These are phyloP conservation scores for Acanthamoeba royreba DNA, from an alignment of 208 protist species.

Conservation along the genomic window DNA sequence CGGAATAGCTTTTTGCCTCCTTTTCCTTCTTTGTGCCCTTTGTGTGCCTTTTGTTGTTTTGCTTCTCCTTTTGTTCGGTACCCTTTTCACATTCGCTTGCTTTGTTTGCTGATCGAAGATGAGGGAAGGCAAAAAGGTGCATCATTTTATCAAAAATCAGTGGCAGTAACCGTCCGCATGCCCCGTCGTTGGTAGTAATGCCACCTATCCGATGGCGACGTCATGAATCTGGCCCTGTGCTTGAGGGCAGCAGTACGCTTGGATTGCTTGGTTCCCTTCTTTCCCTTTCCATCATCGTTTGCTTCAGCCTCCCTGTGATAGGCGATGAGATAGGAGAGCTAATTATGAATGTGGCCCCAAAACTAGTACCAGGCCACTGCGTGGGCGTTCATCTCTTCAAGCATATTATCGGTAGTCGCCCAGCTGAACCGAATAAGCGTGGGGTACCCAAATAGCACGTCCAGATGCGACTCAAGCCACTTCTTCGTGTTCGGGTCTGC, in stretches of 20 bases:
- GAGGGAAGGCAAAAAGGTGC: not conserved
- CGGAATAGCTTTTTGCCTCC: not conserved
- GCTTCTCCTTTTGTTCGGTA: no score
- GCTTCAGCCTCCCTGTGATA: not conserved
- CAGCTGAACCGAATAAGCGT: slow-evolving; percentile 77
- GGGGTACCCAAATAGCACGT: slow-evolving; percentile 80
- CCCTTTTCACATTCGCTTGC: no score
- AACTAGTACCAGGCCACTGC: not conserved
- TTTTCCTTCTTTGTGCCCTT: not conserved
- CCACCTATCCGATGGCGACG: not conserved
- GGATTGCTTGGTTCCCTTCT: not conserved
- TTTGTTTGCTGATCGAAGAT: no score
- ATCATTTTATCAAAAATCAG: not conserved
- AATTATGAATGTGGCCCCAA: no score
- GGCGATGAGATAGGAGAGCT: no score
- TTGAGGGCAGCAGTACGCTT: not conserved
- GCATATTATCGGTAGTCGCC: slow-evolving; percentile 58
- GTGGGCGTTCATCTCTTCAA: slow-evolving; percentile 3
- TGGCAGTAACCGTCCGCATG: not conserved
- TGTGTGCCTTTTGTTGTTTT: not conserved
- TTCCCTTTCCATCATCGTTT: not conserved
- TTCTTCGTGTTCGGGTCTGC: slow-evolving; percentile 71
- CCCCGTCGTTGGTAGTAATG: not conserved
- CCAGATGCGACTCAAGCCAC: slow-evolving; percentile 65
- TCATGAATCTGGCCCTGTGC: not conserved